Evolutionary conservation across 257 asterid genomes (phyloP).

Genomic region (Ocimum tenuiflorum): DNA sequence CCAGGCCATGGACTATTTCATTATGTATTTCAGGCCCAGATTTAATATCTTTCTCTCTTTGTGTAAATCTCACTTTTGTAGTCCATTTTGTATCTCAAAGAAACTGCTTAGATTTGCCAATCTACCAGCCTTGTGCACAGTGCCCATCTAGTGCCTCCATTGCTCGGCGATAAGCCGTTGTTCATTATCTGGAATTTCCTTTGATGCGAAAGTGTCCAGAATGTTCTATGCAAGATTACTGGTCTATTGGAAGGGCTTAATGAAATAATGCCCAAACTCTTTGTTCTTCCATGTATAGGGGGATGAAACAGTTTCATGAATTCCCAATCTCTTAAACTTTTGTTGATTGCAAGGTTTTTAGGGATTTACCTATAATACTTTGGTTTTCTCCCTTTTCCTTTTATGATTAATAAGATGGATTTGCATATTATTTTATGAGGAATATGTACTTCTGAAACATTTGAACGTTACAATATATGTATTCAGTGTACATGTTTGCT

Average conservation of each 20-base stretch:
- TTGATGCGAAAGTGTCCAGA: not conserved
- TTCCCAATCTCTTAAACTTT: not conserved
- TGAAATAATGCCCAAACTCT: not conserved
- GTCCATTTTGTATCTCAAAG: not conserved
- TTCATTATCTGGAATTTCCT: constrained; percentile 2
- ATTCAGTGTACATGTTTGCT: not conserved
- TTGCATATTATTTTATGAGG: not conserved
- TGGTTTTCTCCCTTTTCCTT: not conserved
- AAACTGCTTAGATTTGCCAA: not conserved
- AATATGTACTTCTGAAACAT: not conserved
- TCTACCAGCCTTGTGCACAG: not conserved
- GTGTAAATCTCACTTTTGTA: not conserved
- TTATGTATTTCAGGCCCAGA: not conserved
- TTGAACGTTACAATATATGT: not conserved
- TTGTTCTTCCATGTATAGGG: not conserved
- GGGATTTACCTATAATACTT: not conserved
- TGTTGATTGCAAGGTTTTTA: not conserved
- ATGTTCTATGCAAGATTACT: not conserved
- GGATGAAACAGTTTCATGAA: not conserved
- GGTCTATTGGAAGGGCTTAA: not conserved
- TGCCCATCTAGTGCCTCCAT: not conserved
- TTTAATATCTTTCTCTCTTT: not conserved
- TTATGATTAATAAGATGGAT: not conserved
- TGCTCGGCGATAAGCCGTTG: not conserved
- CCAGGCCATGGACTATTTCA: not conserved